Evolutionary conservation across 2,329 filamentous ascomycete species (phyloP).

Genomic region (Colletotrichum gloeosporioides): DNA sequence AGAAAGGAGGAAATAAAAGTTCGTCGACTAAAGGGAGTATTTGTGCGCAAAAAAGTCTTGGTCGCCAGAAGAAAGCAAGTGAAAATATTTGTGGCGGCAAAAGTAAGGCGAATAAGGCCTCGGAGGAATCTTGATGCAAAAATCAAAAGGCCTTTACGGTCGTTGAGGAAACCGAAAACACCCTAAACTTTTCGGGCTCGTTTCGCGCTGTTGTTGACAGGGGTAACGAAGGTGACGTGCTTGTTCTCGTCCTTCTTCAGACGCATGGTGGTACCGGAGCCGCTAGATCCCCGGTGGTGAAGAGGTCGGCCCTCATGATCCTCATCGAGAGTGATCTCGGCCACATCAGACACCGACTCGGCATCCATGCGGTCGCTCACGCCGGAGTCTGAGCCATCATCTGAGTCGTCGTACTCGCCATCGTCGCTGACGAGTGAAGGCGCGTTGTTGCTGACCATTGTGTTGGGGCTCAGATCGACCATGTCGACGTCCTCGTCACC

Average conservation of each 20-base stretch:
- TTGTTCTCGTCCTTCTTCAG: constrained; percentile 61
- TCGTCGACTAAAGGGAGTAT: constrained; percentile 24
- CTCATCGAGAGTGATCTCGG: constrained; percentile 67
- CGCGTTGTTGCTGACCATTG: constrained; percentile 75
- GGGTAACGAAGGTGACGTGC: constrained; percentile 60
- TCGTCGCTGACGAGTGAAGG: constrained; percentile 83
- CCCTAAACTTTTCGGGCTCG: constrained; percentile 27
- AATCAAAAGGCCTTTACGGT: neutral
- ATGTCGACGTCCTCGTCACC: constrained; percentile 58
- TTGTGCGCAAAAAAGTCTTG: constrained; percentile 17
- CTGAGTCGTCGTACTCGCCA: constrained; percentile 77
- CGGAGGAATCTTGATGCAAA: neutral
- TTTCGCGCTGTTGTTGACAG: constrained; percentile 47
- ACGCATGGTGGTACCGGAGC: constrained; percentile 45
- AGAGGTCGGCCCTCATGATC: constrained; percentile 54
- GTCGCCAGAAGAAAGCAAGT: constrained; percentile 22
- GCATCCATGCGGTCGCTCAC: constrained; percentile 61
- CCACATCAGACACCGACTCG: constrained; percentile 64
- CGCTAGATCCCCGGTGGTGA: constrained; percentile 41
- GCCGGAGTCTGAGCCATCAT: constrained; percentile 66
- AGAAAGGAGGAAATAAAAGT: constrained; percentile 9
- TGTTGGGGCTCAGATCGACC: constrained; percentile 71
- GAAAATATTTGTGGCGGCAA: constrained; percentile 8
- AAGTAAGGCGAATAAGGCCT: neutral
- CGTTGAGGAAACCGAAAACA: neutral